A percentile compares a stretch with the other conserved stretches of the same genome.
phyloP scores from a whole-genome alignment of 2,329 filamentous ascomycete species.

The Sclerotiophoma versabilis region DNA sequence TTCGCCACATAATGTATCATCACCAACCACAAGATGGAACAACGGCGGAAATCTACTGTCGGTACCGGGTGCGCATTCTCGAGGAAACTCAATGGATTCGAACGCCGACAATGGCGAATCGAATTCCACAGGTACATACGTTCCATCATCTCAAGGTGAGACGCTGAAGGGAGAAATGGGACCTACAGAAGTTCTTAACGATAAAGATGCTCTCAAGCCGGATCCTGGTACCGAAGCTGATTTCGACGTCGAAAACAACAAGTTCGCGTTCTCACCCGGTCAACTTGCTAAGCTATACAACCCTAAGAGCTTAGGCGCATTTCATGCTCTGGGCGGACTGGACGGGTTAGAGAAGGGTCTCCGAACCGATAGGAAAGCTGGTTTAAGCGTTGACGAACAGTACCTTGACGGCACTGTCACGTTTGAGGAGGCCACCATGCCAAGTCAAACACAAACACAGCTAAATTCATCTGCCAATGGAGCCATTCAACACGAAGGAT shows the following conservation, averaged over 20 bases:
- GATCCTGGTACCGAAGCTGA: conserved; percentile 79
- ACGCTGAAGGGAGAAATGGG: conserved; percentile 51
- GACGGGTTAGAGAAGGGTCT: conserved; percentile 76
- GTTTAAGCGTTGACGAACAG: conserved; percentile 74
- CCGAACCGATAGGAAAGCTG: conserved; percentile 68
- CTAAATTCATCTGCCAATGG: conserved; percentile 27
- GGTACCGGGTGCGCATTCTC: conserved; percentile 68
- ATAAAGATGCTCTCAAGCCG: conserved; percentile 73
- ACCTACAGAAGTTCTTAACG: conserved; percentile 65
- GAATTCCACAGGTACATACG: conserved; percentile 66
- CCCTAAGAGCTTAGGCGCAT: conserved; percentile 77
- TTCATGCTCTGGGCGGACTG: conserved; percentile 77
- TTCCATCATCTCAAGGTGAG: conserved; percentile 54
- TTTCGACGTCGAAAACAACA: conserved; percentile 75
- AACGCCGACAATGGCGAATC: conserved; percentile 62
- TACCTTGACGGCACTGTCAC: conserved; percentile 68
- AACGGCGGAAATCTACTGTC: conserved; percentile 67
- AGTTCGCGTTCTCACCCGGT: conserved; percentile 83
- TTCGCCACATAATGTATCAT: conserved; percentile 72
- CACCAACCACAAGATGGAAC: conserved; percentile 62
- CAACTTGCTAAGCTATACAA: conserved; percentile 83
- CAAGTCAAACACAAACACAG: conserved; percentile 21
- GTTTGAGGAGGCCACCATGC: conserved; percentile 68
- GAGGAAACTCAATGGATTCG: conserved; percentile 72
- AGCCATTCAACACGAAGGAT: not conserved